Evolutionary conservation across 768 basidiomycete species (phyloP).

Genomic region (Boletus subcaerulescens): DNA sequence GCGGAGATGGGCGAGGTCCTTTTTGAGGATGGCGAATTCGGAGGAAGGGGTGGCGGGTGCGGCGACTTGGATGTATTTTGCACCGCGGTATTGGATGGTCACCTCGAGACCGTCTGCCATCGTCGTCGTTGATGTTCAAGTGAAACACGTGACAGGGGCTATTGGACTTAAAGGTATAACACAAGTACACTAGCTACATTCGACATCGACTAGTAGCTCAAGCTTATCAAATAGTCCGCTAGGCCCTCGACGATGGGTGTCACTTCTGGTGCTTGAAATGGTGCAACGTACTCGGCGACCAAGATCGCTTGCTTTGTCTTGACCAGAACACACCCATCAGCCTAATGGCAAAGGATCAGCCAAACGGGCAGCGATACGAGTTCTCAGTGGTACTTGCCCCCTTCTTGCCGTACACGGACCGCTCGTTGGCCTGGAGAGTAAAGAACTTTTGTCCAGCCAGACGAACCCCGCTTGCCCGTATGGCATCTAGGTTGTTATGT

Average conservation of each 20-base stretch:
- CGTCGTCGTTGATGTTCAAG: not conserved
- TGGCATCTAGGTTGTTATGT: constrained; percentile 39
- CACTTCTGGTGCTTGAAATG: constrained; percentile 63
- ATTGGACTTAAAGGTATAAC: too few relatives aligned
- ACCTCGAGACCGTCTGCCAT: constrained; percentile 28
- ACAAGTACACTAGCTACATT: not conserved
- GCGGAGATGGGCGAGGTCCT: constrained; percentile 29
- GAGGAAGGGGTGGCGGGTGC: constrained; percentile 9
- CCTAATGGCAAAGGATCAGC: constrained; percentile 40
- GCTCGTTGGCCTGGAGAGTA: constrained; percentile 43
- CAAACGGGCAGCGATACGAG: not conserved
- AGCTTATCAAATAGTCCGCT: constrained; percentile 73
- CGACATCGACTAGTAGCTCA: constrained; percentile 43
- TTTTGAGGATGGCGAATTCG: constrained; percentile 24
- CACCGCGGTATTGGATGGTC: constrained; percentile 21
- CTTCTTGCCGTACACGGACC: constrained; percentile 70
- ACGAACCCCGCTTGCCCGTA: constrained; percentile 58
- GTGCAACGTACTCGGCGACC: constrained; percentile 69
- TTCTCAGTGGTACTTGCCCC: constrained; percentile 42
- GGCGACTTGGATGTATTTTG: constrained; percentile 15
- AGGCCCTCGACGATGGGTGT: constrained; percentile 63
- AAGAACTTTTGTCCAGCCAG: constrained; percentile 77
- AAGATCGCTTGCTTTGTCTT: constrained; percentile 87
- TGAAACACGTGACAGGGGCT: not conserved
- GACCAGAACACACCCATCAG: constrained; percentile 67